phyloP scores from a whole-genome alignment of 495 filamentous ascomycete genomes.

The Sphaerosporella brunnea region DNA sequence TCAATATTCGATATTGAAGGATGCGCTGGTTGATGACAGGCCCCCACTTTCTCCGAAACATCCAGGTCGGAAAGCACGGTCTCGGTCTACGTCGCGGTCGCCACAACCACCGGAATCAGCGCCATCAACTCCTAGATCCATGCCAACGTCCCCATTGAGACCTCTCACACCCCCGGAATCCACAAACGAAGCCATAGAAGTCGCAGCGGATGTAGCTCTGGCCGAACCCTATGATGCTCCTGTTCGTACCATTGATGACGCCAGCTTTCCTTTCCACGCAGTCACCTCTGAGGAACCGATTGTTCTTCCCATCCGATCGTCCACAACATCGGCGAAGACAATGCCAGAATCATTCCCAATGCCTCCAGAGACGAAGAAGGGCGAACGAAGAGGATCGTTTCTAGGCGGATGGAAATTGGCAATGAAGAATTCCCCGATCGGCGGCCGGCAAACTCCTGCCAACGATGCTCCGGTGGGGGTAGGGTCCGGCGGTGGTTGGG shows the following conservation, averaged over 20 bases:
- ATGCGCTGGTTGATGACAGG: conserved; percentile 5
- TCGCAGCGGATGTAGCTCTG: too few species aligned
- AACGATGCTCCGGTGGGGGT: conserved; percentile 20
- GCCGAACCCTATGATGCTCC: too few species aligned
- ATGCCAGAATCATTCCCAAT: background rate
- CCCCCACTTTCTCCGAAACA: conserved; percentile 13
- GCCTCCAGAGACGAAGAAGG: conserved; percentile 7
- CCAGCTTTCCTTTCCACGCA: conserved; percentile 15
- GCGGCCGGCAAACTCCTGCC: conserved; percentile 4
- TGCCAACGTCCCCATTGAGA: background rate
- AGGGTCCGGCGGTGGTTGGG: conserved; percentile 23
- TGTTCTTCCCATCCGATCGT: conserved; percentile 8
- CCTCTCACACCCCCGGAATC: background rate
- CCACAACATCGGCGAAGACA: conserved; percentile 7
- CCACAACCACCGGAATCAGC: background rate
- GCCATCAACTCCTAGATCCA: background rate
- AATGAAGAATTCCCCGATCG: conserved; percentile 13
- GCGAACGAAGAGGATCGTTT: conserved; percentile 16
- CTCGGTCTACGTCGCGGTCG: background rate
- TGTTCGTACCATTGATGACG: background rate
- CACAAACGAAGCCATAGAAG: too few species aligned
- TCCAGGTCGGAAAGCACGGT: conserved; percentile 9
- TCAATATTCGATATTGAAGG: background rate
- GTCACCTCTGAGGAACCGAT: conserved; percentile 22
- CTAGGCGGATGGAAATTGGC: conserved; percentile 23